Conservation (phyloP, 129 eudicot genomes). For the Artemisia tridentata region DNA sequence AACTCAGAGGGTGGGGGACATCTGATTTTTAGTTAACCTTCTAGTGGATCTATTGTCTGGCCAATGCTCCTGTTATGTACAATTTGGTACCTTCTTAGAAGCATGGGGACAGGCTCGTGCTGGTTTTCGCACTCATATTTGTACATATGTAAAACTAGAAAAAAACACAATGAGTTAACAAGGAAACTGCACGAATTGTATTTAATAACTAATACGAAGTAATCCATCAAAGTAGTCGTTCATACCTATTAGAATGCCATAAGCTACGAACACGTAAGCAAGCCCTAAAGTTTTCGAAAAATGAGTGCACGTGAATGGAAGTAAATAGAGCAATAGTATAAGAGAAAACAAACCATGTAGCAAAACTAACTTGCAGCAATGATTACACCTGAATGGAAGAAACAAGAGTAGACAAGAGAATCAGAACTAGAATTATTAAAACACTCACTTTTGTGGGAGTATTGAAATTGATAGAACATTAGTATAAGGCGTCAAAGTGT, state of each 20-base stretch:
- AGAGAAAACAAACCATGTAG: too few species aligned
- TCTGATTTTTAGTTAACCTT: constrained; percentile 12
- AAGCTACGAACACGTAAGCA: not conserved
- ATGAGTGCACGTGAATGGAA: not conserved
- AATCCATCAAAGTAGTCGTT: constrained; percentile 12
- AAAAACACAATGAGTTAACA: too few species aligned
- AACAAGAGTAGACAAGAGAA: too few species aligned
- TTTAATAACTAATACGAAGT: not conserved
- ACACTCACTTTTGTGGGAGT: too few species aligned
- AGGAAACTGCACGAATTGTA: not conserved
- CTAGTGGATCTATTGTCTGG: constrained; percentile 5
- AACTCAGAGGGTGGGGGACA: constrained; percentile 11
- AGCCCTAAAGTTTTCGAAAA: not conserved
- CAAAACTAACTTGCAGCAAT: too few species aligned
- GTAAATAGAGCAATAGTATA: too few species aligned
- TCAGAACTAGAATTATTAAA: too few species aligned
- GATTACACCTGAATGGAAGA: too few species aligned
- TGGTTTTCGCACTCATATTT: constrained; percentile 18
- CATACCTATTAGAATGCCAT: not conserved
- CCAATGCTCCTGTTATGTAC: constrained; percentile 18
- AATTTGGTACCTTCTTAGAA: constrained; percentile 21
- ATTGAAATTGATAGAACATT: too few species aligned
- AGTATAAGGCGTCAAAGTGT: too few species aligned
- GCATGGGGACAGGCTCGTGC: constrained; percentile 17
- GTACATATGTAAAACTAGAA: not conserved